These are phyloP conservation scores for Plectosphaerella plurivora DNA, from an alignment of 2,329 filamentous ascomycete species.

Conservation along the genomic window DNA sequence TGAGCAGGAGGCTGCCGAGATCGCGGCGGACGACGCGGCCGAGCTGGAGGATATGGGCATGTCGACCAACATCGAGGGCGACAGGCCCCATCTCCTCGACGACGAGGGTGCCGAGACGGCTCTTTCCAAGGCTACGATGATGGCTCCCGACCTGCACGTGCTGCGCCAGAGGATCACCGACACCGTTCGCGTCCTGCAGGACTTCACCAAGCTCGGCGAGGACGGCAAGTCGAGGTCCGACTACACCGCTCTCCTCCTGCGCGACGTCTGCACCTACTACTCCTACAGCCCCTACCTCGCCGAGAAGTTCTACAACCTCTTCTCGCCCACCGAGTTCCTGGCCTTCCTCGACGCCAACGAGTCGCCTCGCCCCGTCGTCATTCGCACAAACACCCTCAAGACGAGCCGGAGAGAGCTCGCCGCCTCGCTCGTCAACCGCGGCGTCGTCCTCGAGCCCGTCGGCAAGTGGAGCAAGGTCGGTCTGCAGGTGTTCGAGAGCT, in stretches of 20 bases:
- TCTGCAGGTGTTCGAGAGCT: constrained; percentile 90
- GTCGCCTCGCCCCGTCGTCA: constrained; percentile 85
- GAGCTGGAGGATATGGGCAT: constrained; percentile 82
- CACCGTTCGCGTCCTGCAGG: constrained; percentile 84
- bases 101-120: constrained; percentile 60
- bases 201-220: constrained; percentile 78
- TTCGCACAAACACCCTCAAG: constrained; percentile 92
- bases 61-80: constrained; percentile 88
- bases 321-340: constrained; percentile 89
- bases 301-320: constrained; percentile 90
- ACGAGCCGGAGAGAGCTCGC: constrained; percentile 75
- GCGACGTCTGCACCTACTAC: constrained; percentile 95
- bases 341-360: constrained; percentile 99
- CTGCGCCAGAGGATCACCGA: constrained; percentile 87
- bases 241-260: constrained; percentile 80
- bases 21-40: constrained; percentile 77
- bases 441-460: constrained; percentile 92
- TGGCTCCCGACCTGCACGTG: constrained; percentile 87
- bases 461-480: constrained; percentile 99
- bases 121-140: constrained; percentile 53
- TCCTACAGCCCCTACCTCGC: constrained; percentile 94
- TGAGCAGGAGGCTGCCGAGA: constrained; percentile 70
- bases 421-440: constrained; percentile 90
- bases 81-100: constrained; percentile 62
- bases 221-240: constrained; percentile 78